Conservation (phyloP, 2,329 filamentous ascomycete species). For the Ambrosiella xylebori region DNA sequence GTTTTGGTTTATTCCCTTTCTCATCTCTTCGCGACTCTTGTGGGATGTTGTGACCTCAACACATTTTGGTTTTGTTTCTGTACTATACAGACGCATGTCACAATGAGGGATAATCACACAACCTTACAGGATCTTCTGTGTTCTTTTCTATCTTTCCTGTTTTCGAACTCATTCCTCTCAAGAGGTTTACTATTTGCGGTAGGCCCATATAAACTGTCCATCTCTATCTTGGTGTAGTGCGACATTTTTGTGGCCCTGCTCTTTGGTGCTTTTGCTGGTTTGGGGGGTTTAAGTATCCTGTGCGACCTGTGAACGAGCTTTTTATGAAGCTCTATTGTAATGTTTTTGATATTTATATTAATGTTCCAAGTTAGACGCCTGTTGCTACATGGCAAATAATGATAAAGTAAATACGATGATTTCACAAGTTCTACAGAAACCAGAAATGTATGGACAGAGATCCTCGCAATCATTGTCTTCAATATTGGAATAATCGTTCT, state of each 20-base stretch:
- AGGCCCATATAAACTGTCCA: not conserved
- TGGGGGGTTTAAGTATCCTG: not conserved
- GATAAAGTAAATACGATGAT: conserved; percentile 4
- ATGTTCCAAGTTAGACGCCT: conserved; percentile 10
- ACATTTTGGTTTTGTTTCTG: not conserved
- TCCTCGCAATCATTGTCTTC: not conserved
- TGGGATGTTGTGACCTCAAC: not conserved
- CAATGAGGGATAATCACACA: not conserved
- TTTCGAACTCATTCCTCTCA: not conserved
- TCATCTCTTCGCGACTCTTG: not conserved
- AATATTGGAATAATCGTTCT: not conserved
- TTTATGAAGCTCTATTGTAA: not conserved
- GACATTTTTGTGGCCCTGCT: not conserved
- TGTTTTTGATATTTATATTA: conserved; percentile 2
- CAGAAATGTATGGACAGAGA: too few species aligned
- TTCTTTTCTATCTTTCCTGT: not conserved
- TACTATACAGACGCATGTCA: not conserved
- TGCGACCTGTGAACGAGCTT: too few species aligned
- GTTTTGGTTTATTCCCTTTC: not conserved
- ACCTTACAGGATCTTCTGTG: not conserved
- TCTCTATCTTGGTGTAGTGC: not conserved
- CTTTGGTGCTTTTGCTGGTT: not conserved
- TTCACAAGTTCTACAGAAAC: not conserved
- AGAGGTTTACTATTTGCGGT: not conserved
- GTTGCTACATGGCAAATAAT: conserved; percentile 11